Evolutionary conservation across 192 early-diverging fungal species (phyloP), one percentile per base, ranked within the genome.

Genomic region (Backusella liffmaniae): DNA sequence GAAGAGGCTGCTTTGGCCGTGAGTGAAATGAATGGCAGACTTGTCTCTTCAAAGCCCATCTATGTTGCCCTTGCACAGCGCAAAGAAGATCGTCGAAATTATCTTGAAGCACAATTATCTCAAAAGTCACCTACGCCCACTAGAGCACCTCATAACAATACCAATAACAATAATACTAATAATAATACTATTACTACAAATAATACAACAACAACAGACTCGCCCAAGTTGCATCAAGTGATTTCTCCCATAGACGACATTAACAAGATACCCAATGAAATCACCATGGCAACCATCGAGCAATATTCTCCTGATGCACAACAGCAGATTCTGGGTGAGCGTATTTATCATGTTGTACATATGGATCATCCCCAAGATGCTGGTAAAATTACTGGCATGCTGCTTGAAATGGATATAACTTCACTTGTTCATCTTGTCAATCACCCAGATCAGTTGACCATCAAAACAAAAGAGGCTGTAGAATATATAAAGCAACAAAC

Each of bases 1-100:
- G 94, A 95, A 77, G 96, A 97, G 84, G 96, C 96, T 51, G 93
- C 87, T 82, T 92, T 92, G 86, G 96, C 96, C 72, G 94, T 94
- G 41, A 87, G 90, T 70, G 95, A 96, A 83, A 96, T 96, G 94
- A 96, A 96, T 88, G 92, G 93, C 74, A 86, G 90, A 76, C 90
- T 94, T 79, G 75, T 94, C 68, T 88, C 87, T 73, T 78, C 74
- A 82, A 96, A 96, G 88, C 94, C 94, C 42, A 89, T 96, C 70
- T 96, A 96, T 80, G 95, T 96, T 59, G 94, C 92, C 21, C 87
- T 96, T 44, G 94, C 93, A 70, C 95, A 96, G 86, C 91, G 94
- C 82, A 93, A 95, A 86, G 95, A 96, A 73, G 89, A 89, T 79
- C 90, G 95, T 69, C 89, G 92, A 77, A 91, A 88, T 75, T 93